Base-by-base conservation (phyloP, 768 basidiomycete species). In the Mycena capillaripes region DNA sequence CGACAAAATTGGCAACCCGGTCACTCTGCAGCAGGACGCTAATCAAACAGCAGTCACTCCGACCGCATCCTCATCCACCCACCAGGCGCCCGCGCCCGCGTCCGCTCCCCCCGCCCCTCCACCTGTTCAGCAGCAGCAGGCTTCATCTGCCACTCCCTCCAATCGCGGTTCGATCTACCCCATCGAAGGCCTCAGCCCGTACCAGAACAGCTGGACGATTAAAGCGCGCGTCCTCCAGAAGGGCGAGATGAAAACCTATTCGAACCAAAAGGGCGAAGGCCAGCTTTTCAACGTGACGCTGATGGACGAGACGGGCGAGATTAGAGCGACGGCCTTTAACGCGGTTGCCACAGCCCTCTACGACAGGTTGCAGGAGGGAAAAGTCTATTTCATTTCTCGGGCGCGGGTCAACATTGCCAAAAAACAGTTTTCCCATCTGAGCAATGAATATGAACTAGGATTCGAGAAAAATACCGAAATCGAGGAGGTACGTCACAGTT, bases 161-260 rank as follows among this genome's bases (percentile, higher is more conserved):
- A 79, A 78, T n/a, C 84, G 82, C 38, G 81, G 78, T 59, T 82
- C 83, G 27, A 82, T 86, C 21, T 88, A 92, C 81, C 97, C 97
- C 2, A 99, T 99, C 74, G 97, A 98, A 79, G 94, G 92, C 7
- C 89, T 99, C 53, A 97, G 94, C 78, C 97, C 97, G 11, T 99
- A 98, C 77, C 96, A 98, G 82, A 98, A 97, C 84, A 95, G 95
- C 81, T 99, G 98, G 98, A 97, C 95, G 12, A 97, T 99, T 86
- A 97, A 96, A 80, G 97, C 95, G 32, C 93, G 95, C 48, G 95
- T 98, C 58, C 94, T 91, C 16, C 90, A 94, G 72, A 98, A 97
- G 81, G 90, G 90, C 1, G 98, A 98, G 0, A 91, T 99, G 78
- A 93, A 90, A 76, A 89, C 89, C n/a, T 99, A 93, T 90, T 93